These are phyloP conservation scores for Alternaria conjuncta DNA, from an alignment of 2,329 filamentous ascomycete species.

Conservation along the genomic window DNA sequence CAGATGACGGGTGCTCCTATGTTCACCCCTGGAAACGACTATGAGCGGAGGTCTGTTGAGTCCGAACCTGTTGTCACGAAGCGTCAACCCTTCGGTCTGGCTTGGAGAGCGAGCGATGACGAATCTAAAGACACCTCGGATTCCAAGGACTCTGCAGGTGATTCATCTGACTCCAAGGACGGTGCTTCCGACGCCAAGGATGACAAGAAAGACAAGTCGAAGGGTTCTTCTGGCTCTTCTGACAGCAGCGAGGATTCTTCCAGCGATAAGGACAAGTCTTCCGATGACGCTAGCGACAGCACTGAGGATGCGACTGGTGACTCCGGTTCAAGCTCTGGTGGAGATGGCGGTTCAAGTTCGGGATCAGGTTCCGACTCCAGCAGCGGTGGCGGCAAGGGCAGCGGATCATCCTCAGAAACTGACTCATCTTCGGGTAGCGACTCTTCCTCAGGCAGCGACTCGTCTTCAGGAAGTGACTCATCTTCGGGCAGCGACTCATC, in stretches of 20 bases:
- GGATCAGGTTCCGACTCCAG: background rate
- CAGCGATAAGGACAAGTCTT: background rate
- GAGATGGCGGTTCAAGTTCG: background rate
- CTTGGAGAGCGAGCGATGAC: background rate
- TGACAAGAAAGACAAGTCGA: background rate
- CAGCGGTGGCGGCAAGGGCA: background rate
- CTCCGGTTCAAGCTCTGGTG: constrained; percentile 1
- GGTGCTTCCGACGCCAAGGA: background rate
- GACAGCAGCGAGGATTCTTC: background rate
- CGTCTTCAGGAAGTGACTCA: background rate
- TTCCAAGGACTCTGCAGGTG: background rate
- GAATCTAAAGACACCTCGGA: background rate
- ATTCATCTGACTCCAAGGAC: background rate
- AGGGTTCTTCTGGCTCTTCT: background rate
- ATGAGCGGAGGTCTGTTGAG: constrained; percentile 14
- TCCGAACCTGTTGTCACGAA: constrained; percentile 15
- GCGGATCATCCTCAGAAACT: background rate
- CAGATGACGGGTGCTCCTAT: constrained; percentile 11
- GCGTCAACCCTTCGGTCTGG: background rate
- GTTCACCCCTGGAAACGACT: constrained; percentile 1
- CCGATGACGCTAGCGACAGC: background rate
- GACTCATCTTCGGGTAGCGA: background rate
- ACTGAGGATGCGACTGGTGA: background rate
- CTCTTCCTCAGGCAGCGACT: background rate
- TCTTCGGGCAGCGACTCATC: background rate